These are phyloP conservation scores for Fraxinus greggii DNA, from an alignment of 305 asterid species.

Conservation along the genomic window DNA sequence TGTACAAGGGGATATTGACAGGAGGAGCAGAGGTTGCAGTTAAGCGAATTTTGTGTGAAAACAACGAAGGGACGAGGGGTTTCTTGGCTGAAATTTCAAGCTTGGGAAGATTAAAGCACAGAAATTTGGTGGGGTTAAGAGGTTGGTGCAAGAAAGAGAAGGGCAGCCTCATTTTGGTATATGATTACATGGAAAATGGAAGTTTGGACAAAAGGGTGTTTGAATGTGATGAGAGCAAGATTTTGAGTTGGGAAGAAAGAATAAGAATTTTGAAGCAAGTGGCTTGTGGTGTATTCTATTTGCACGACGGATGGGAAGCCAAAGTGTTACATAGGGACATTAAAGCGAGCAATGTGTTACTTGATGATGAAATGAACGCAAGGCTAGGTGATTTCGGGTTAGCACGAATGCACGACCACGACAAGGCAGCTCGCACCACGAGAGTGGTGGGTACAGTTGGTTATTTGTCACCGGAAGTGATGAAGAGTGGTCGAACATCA, in stretches of 20 bases:
- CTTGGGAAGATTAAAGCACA: conserved; percentile 70
- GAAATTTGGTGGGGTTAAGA: conserved; percentile 66
- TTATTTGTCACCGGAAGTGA: conserved; percentile 64
- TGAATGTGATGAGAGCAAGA: conserved; percentile 33
- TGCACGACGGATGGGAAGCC: conserved; percentile 74
- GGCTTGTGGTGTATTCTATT: conserved; percentile 61
- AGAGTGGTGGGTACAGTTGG: conserved; percentile 78
- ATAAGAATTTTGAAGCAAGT: conserved; percentile 58
- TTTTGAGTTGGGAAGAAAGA: conserved; percentile 49
- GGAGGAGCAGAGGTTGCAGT: conserved; percentile 65
- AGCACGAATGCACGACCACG: conserved; percentile 68
- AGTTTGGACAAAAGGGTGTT: conserved; percentile 64
- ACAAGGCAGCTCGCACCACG: conserved; percentile 58
- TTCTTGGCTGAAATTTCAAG: conserved; percentile 74
- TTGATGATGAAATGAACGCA: background rate
- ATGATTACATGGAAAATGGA: conserved; percentile 82
- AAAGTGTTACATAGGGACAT: conserved; percentile 69
- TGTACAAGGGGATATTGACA: conserved; percentile 51
- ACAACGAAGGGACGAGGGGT: conserved; percentile 38
- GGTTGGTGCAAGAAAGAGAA: conserved; percentile 87
- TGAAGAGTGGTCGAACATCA: conserved; percentile 59
- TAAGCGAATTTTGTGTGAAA: conserved; percentile 58
- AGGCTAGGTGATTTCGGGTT: conserved; percentile 62
- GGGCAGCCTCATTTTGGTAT: conserved; percentile 60
- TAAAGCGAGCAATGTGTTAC: background rate